Percentiles rank a stretch among this genome's conserved stretches.
phyloP scores from a whole-genome alignment of 2,329 filamentous ascomycete genomes.

The Hawksworthiomyces lignivorus region DNA sequence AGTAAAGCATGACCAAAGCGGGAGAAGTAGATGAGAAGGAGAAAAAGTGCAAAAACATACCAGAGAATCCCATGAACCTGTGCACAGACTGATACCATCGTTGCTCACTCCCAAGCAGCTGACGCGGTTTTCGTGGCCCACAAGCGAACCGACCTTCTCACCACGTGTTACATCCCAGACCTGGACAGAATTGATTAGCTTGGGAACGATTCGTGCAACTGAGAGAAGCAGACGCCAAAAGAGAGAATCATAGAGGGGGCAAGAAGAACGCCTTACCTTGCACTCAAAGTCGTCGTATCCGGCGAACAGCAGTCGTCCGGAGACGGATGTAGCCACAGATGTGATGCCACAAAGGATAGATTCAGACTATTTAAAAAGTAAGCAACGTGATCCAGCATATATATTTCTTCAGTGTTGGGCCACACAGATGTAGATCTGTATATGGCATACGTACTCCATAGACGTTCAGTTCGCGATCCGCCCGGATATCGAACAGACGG shows the following conservation, averaged over 20 bases:
- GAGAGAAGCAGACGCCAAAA: no score
- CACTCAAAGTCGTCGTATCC: constrained; percentile 99
- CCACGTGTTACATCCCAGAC: constrained; percentile 97
- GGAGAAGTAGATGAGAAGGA: no score
- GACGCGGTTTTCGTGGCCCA: constrained; percentile 96
- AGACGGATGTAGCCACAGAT: constrained; percentile 95
- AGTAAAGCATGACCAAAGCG: no score
- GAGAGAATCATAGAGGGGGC: background rate
- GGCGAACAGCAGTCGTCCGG: constrained; percentile 87
- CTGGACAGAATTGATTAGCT: no score
- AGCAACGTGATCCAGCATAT: constrained; percentile 13
- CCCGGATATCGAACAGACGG: constrained; percentile 94
- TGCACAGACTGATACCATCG: constrained; percentile 98
- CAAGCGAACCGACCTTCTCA: constrained; percentile 92
- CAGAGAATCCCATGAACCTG: constrained; percentile 97
- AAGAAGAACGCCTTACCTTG: constrained; percentile 61
- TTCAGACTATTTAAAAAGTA: constrained; percentile 59
- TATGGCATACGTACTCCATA: constrained; percentile 62
- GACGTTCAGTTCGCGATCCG: constrained; percentile 70
- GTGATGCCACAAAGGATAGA: constrained; percentile 97
- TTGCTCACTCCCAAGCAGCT: constrained; percentile 98
- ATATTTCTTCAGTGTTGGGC: background rate
- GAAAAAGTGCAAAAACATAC: constrained; percentile 36
- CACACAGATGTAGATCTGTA: no score
- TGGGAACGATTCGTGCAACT: no score